phyloP scores from a whole-genome alignment of 805 yeast genomes.

The Starmera caribaea region DNA sequence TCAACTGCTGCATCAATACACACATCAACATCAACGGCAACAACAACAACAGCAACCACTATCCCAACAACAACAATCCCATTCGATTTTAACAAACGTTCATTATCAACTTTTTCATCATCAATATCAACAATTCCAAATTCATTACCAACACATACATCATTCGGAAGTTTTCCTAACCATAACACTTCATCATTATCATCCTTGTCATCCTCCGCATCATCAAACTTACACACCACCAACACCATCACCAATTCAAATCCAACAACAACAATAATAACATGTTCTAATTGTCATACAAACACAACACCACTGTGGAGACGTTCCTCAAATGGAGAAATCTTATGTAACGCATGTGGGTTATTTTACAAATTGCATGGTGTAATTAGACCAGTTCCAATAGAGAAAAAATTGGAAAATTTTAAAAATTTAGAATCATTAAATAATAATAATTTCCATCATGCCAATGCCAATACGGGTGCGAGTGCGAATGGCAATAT shows the following conservation, averaged over 20 bases:
- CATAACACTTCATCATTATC: not conserved
- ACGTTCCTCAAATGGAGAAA: conserved; percentile 80
- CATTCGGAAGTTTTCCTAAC: not conserved
- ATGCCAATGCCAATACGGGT: no score
- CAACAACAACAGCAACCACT: not conserved
- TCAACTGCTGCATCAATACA: not conserved
- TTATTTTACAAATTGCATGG: conserved; percentile 87
- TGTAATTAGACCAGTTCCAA: conserved; percentile 63
- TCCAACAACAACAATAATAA: not conserved
- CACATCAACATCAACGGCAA: not conserved
- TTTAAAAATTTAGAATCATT: no score
- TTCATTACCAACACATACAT: not conserved
- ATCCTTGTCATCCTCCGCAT: not conserved
- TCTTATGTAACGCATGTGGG: conserved; percentile 94
- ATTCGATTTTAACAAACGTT: not conserved
- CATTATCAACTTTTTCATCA: not conserved
- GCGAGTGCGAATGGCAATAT: no score
- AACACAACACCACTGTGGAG: conserved; percentile 94
- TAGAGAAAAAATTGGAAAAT: no score
- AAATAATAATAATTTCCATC: no score
- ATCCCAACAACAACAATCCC: not conserved
- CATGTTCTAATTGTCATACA: conserved; percentile 83
- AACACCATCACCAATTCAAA: conserved; percentile 2
- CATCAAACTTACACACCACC: not conserved
- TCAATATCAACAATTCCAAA: not conserved